phyloP scores from a whole-genome alignment of 805 yeast genomes.

The Danielia oregonensis region DNA sequence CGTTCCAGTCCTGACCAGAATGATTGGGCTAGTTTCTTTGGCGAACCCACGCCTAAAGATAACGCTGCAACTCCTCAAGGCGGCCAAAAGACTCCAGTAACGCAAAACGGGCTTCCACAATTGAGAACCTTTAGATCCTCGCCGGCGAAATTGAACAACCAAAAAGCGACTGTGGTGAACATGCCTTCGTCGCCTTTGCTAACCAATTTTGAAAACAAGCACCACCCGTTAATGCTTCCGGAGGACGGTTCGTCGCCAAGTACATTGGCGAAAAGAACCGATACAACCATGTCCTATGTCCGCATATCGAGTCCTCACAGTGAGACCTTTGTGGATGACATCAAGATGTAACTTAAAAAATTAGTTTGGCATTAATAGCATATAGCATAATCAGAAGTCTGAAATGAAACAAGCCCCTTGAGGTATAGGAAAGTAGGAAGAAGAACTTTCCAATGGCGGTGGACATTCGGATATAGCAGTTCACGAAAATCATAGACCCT shows the following conservation, averaged over 20 bases:
- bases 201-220: conserved; percentile 11
- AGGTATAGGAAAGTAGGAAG: too few relatives aligned
- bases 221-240: conserved; percentile 8
- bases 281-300: conserved; percentile 27
- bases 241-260: conserved; percentile 27
- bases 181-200: conserved; percentile 42
- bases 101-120: conserved; percentile 27
- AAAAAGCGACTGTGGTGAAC: conserved; percentile 23
- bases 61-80: conserved; percentile 18
- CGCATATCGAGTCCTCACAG: conserved; percentile 17
- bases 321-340: conserved; percentile 22
- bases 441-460: too few relatives aligned
- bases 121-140: conserved; percentile 29
- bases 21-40: conserved; percentile 45
- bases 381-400: conserved; percentile 13
- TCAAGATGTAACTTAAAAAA: conserved; percentile 14
- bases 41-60: conserved; percentile 39
- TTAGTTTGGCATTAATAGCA: background rate
- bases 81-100: conserved; percentile 14
- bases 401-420: too few relatives aligned
- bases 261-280: conserved; percentile 30
- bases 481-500: too few relatives aligned
- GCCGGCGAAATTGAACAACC: conserved; percentile 17
- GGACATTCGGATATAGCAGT: too few relatives aligned
- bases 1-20: conserved; percentile 36